Percentiles rank a stretch among this genome's conserved stretches.
These are phyloP conservation scores for Licmophora abbreviata DNA, from an alignment of 108 stramenopile genomes.

Conservation along the genomic window DNA sequence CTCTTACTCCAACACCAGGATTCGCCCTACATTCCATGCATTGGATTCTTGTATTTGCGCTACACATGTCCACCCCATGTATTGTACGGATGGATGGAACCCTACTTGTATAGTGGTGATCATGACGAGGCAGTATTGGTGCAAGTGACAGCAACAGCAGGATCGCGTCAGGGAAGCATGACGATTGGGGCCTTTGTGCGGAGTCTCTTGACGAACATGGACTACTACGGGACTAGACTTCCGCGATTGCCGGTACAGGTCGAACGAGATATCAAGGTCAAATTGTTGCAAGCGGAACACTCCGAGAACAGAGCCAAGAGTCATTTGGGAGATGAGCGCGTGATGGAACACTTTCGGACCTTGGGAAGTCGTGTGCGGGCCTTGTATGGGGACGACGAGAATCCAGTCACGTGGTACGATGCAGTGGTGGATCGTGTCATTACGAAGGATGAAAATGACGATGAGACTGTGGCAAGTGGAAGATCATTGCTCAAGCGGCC, in stretches of 20 bases:
- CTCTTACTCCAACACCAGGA: conserved; percentile 74
- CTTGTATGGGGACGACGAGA: conserved; percentile 93
- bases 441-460: conserved; percentile 43
- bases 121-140: conserved; percentile 59
- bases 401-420: conserved; percentile 94
- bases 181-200: conserved; percentile 82
- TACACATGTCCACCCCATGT: conserved; percentile 82
- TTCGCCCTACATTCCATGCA: conserved; percentile 87
- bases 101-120: conserved; percentile 89
- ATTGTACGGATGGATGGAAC: conserved; percentile 81
- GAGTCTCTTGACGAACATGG: conserved; percentile 58
- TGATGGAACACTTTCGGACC: conserved; percentile 67
- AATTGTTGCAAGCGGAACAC: conserved; percentile 81
- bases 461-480: conserved; percentile 33
- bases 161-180: conserved; percentile 25
- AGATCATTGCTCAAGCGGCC: conserved; percentile 47
- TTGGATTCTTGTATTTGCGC: conserved; percentile 93
- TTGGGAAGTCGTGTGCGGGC: conserved; percentile 73
- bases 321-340: conserved; percentile 37
- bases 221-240: conserved; percentile 89
- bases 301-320: conserved; percentile 74
- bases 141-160: conserved; percentile 24
- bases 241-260: conserved; percentile 88
- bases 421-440: conserved; percentile 86
- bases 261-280: conserved; percentile 89